Evolutionary conservation across 1,284 basidiomycete genomes (phyloP).

Genomic region (Apiotrichum sp.): DNA sequence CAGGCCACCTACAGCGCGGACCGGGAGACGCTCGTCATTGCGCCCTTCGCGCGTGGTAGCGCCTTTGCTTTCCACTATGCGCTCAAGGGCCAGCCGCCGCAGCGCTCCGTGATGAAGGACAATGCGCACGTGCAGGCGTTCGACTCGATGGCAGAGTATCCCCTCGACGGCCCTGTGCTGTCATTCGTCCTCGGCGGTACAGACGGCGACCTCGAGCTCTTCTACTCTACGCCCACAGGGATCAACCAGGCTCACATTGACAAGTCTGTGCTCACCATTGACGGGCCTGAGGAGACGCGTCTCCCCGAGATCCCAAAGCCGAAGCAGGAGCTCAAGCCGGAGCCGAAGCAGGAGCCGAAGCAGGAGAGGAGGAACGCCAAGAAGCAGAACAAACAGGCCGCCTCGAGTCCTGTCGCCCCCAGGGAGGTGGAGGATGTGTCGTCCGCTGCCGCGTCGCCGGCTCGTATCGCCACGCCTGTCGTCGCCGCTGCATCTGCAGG

Average conservation of each 20-base stretch:
- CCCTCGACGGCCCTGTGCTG: constrained; percentile 24
- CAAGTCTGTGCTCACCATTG: neutral
- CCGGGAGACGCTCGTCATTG: constrained; percentile 28
- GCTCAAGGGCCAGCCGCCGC: constrained; percentile 33
- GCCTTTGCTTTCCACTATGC: constrained; percentile 35
- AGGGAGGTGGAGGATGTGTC: neutral
- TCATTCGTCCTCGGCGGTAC: constrained; percentile 20
- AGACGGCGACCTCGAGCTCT: constrained; percentile 23
- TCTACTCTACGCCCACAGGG: constrained; percentile 29
- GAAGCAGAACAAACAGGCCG: constrained; percentile 5
- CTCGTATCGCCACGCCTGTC: neutral
- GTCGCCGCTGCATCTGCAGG: neutral
- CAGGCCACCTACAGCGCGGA: constrained; percentile 33
- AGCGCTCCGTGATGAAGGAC: constrained; percentile 16
- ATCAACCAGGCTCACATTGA: constrained; percentile 27
- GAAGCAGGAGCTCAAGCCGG: neutral
- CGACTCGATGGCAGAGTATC: constrained; percentile 28
- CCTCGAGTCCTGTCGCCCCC: neutral
- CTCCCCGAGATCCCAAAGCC: no score
- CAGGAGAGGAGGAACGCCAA: constrained; percentile 2
- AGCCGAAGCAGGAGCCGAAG: constrained; percentile 1
- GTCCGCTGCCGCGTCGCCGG: neutral
- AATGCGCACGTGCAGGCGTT: constrained; percentile 18
- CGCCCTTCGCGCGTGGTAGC: constrained; percentile 27
- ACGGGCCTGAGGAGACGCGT: no score